Percentiles rank a stretch among this genome's conserved stretches.
Conservation (phyloP, 768 basidiomycete genomes). For the Serendipita indica region DNA sequence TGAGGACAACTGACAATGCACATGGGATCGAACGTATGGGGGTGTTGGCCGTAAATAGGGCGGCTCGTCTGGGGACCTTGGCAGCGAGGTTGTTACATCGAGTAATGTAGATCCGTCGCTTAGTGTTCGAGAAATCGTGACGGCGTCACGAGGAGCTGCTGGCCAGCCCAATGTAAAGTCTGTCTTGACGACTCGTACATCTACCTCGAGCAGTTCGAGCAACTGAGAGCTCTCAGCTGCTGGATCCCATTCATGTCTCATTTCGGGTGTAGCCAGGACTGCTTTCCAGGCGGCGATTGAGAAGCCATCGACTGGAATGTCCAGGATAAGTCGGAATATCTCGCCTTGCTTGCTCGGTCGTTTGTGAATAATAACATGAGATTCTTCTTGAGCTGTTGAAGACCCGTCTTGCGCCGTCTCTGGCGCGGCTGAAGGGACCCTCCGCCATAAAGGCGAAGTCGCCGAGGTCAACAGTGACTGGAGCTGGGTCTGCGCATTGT, state of each 20-base stretch:
- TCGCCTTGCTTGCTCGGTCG: slow-evolving; percentile 55
- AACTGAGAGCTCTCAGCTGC: slow-evolving; percentile 74
- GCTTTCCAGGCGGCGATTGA: slow-evolving; percentile 67
- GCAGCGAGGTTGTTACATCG: slow-evolving; percentile 86
- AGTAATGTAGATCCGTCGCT: slow-evolving; percentile 69
- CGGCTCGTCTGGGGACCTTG: slow-evolving; percentile 80
- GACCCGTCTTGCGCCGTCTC: slow-evolving; percentile 48
- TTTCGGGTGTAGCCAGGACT: slow-evolving; percentile 70
- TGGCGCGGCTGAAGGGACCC: slow-evolving; percentile 38
- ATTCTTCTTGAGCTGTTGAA: slow-evolving; percentile 39
- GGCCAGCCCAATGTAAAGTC: slow-evolving; percentile 94
- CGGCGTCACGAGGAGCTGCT: slow-evolving; percentile 85
- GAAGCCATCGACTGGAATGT: slow-evolving; percentile 55
- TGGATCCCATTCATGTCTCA: slow-evolving; percentile 85
- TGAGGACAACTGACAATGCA: slow-evolving; percentile 38
- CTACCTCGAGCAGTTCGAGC: slow-evolving; percentile 73
- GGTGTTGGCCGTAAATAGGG: slow-evolving; percentile 83
- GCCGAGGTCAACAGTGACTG: slow-evolving; percentile 60
- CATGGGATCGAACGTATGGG: slow-evolving; percentile 80
- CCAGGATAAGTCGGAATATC: slow-evolving; percentile 69
- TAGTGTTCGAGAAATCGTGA: slow-evolving; percentile 81
- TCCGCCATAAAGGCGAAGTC: slow-evolving; percentile 64
- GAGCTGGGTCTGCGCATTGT: slow-evolving; percentile 61
- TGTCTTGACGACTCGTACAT: slow-evolving; percentile 75
- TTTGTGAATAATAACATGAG: slow-evolving; percentile 68